A percentile compares a stretch with the other conserved stretches of the same genome.
Conservation (phyloP, 805 yeast genomes). For the Pichia cephalocereana region DNA sequence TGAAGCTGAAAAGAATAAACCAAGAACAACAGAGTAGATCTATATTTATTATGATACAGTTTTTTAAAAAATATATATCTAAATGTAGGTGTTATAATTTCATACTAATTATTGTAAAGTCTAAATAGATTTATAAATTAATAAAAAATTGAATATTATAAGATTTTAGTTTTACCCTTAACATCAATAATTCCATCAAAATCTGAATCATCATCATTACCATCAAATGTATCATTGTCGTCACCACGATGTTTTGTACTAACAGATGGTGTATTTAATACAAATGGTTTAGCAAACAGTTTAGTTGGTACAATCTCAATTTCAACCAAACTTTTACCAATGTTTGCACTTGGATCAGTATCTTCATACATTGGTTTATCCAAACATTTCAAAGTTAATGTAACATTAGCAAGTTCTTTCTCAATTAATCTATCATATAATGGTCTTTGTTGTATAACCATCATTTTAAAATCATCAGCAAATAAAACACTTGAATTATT, state of each 20-base stretch:
- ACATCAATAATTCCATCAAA: conserved; percentile 18
- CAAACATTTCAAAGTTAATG: conserved; percentile 14
- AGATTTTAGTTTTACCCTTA: conserved; percentile 21
- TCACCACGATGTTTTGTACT: conserved; percentile 1
- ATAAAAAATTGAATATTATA: not conserved
- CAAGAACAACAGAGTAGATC: conserved; percentile 21
- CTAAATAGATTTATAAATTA: not conserved
- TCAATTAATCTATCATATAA: conserved; percentile 18
- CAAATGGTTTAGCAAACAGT: conserved; percentile 12
- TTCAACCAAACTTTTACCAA: conserved; percentile 15
- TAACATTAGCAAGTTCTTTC: conserved; percentile 21
- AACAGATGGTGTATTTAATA: conserved; percentile 19
- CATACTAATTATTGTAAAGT: too few relatives aligned
- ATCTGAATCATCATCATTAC: conserved; percentile 12
- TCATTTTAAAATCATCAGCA: conserved; percentile 17
- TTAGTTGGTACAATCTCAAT: conserved; percentile 22
- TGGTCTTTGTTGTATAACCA: conserved; percentile 21
- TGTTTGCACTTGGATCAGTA: conserved; percentile 20
- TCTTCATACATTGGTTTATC: conserved; percentile 15
- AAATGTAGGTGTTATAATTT: too few relatives aligned
- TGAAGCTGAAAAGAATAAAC: conserved; percentile 68
- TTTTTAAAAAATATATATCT: too few relatives aligned
- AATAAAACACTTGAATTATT: conserved; percentile 15
- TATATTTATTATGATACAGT: too few relatives aligned
- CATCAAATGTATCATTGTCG: conserved; percentile 3